phyloP scores from a whole-genome alignment of 257 asterid species.

The Haberlea rhodopensis region DNA sequence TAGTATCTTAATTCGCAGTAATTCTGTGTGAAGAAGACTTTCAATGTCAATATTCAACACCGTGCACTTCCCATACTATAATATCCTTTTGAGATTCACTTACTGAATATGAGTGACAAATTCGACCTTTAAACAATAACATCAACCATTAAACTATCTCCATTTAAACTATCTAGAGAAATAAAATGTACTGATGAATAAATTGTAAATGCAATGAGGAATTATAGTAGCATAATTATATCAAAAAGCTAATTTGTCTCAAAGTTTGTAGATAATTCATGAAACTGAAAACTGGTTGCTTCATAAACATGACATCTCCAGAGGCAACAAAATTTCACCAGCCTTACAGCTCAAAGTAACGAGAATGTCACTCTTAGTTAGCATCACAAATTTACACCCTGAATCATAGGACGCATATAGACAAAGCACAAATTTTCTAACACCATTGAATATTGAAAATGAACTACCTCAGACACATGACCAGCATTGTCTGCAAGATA shows the following conservation, averaged over 20 bases:
- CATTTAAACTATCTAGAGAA: no score
- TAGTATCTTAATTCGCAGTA: conserved; percentile 72
- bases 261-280: conserved; percentile 10
- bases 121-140: conserved; percentile 9
- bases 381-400: conserved; percentile 1
- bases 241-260: neutral
- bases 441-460: conserved; percentile 17
- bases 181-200: neutral
- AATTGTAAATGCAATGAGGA: neutral
- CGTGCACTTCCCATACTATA: conserved; percentile 2
- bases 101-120: conserved; percentile 1
- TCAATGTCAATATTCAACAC: conserved; percentile 7
- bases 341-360: neutral
- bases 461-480: conserved; percentile 55
- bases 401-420: conserved; percentile 10
- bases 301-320: conserved; percentile 15
- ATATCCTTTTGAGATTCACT: conserved; percentile 4
- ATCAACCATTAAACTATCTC: conserved; percentile 9
- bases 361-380: neutral
- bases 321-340: neutral
- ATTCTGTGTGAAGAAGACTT: conserved; percentile 39
- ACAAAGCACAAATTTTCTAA: conserved; percentile 4
- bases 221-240: neutral
- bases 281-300: conserved; percentile 7
- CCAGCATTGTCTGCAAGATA: conserved; percentile 59